Evolutionary conservation across 108 stramenopile genomes (phyloP).

Genomic region (Pseudonitzschia pungens): DNA sequence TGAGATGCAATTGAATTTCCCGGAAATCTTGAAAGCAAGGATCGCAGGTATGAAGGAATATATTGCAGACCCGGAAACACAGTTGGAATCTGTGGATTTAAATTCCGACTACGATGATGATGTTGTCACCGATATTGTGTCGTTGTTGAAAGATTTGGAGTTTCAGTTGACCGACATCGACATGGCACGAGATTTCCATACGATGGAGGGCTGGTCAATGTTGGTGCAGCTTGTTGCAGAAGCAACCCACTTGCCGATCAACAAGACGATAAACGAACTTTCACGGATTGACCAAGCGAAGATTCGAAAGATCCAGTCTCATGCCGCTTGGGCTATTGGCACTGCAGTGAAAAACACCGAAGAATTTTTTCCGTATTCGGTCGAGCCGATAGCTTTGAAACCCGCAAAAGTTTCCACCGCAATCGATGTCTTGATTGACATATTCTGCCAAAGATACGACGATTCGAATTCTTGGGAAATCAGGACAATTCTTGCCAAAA

Average conservation of each 20-base stretch:
- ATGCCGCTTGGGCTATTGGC: conserved; percentile 87
- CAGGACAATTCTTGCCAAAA: conserved; percentile 27
- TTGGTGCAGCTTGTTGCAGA: conserved; percentile 71
- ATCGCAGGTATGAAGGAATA: conserved; percentile 58
- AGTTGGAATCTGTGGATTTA: conserved; percentile 31
- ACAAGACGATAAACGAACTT: conserved; percentile 21
- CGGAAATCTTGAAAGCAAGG: conserved; percentile 60
- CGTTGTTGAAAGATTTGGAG: conserved; percentile 79
- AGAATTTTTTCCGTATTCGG: conserved; percentile 79
- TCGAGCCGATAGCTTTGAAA: conserved; percentile 52
- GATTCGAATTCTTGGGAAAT: conserved; percentile 18
- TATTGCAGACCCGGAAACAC: conserved; percentile 42
- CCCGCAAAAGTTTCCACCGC: conserved; percentile 23
- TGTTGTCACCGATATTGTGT: conserved; percentile 47
- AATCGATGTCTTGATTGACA: conserved; percentile 30
- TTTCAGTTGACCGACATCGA: conserved; percentile 90
- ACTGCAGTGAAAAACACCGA: conserved; percentile 91
- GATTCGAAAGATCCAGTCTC: conserved; percentile 57
- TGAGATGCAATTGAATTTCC: conserved; percentile 54
- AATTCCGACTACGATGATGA: conserved; percentile 42
- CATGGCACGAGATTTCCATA: conserved; percentile 94
- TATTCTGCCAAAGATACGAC: conserved; percentile 33
- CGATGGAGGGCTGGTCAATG: conserved; percentile 85
- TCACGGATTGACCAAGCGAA: conserved; percentile 19
- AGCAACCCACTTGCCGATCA: conserved; percentile 40